A percentile compares a stretch with the other conserved stretches of the same genome.
These are phyloP conservation scores for Rhododendron kiyosumense DNA, from an alignment of 148 eudicot genomes.

Conservation along the genomic window DNA sequence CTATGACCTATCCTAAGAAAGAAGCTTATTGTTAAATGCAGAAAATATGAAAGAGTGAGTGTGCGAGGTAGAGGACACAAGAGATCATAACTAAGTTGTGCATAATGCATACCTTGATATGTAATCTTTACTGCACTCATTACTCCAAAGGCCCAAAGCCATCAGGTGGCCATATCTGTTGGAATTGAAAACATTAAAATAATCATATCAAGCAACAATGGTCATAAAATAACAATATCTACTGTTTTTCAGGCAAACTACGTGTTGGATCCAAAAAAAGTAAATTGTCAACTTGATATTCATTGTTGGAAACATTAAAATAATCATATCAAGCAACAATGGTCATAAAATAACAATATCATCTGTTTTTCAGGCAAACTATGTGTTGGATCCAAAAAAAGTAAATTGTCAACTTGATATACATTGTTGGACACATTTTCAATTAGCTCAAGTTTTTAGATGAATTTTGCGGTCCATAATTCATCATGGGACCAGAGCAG, in stretches of 20 bases:
- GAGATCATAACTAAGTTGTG: background rate
- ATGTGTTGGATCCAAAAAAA: background rate
- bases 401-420: background rate
- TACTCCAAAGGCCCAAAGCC: conserved; percentile 29
- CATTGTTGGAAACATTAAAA: background rate
- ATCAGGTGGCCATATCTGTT: conserved; percentile 38
- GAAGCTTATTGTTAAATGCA: background rate
- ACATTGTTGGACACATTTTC: background rate
- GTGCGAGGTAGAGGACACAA: background rate
- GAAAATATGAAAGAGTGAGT: background rate
- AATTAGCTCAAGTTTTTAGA: background rate
- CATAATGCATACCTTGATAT: background rate
- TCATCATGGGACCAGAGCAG: background rate
- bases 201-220: background rate
- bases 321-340: background rate
- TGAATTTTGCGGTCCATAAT: background rate
- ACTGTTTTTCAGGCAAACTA: background rate
- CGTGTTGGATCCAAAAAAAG: background rate
- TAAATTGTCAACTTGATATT: background rate
- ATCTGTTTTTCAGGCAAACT: background rate
- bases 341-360: background rate
- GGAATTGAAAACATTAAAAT: background rate
- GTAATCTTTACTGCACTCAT: background rate
- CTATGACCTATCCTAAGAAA: background rate
- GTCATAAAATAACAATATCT: background rate